phyloP scores from a whole-genome alignment of 176 grass and related monocot genomes.

The Musa troglodytarum region DNA sequence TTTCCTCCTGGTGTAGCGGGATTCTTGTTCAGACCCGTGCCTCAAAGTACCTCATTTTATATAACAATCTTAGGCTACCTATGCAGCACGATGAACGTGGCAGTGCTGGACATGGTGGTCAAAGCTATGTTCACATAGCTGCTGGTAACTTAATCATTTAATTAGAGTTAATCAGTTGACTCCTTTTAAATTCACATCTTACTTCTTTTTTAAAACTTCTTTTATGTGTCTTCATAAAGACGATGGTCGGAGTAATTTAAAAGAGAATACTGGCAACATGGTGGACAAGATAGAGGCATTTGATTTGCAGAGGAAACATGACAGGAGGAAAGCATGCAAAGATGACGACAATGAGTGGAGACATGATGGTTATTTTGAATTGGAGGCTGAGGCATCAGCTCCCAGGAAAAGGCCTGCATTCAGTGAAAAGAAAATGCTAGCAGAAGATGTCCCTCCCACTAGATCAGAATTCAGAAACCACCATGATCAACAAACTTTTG shows the following conservation, averaged over 20 bases:
- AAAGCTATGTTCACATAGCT: constrained; percentile 35
- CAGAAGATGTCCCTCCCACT: constrained; percentile 10
- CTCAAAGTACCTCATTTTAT: constrained; percentile 52
- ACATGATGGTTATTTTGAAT: constrained; percentile 61
- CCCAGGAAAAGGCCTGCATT: constrained; percentile 44
- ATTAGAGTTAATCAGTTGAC: neutral
- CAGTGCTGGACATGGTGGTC: constrained; percentile 64
- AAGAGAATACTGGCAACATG: constrained; percentile 33
- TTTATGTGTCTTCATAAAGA: constrained; percentile 35
- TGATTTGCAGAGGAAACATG: constrained; percentile 30
- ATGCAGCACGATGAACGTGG: constrained; percentile 76
- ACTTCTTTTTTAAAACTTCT: neutral
- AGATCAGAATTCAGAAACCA: constrained; percentile 20
- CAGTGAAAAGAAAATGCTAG: constrained; percentile 37
- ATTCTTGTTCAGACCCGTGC: constrained; percentile 35
- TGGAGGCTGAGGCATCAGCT: constrained; percentile 34
- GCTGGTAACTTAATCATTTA: constrained; percentile 19
- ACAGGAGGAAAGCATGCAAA: constrained; percentile 22
- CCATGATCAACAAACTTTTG: constrained; percentile 31
- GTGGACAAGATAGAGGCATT: constrained; percentile 22
- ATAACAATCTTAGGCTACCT: constrained; percentile 75
- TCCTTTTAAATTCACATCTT: neutral
- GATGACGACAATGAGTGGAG: constrained; percentile 39
- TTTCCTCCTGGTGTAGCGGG: constrained; percentile 41
- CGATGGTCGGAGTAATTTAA: constrained; percentile 42